These are phyloP conservation scores for Chlamydomonas eustigma DNA, from an alignment of 139 green algal species.

Conservation along the genomic window DNA sequence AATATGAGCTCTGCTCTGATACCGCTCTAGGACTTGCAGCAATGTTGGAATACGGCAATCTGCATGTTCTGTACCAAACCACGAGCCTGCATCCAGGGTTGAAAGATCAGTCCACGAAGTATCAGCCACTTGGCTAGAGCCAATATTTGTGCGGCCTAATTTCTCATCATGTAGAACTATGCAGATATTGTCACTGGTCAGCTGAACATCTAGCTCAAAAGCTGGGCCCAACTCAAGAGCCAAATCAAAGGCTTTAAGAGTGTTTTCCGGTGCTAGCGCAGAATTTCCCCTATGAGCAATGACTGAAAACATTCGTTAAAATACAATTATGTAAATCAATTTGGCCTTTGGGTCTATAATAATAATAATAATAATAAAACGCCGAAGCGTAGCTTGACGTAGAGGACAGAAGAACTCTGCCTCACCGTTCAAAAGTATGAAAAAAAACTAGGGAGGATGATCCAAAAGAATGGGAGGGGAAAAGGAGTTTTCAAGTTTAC, in stretches of 20 bases:
- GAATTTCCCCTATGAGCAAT: constrained; percentile 43
- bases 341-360: too few relatives aligned
- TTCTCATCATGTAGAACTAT: constrained; percentile 20
- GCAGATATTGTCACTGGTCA: constrained; percentile 27
- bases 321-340: too few relatives aligned
- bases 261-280: constrained; percentile 39
- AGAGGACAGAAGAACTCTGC: too few relatives aligned
- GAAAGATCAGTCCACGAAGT: background rate
- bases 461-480: too few relatives aligned
- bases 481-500: too few relatives aligned
- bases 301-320: too few relatives aligned
- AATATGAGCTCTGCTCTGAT: background rate
- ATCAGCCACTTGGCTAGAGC: background rate
- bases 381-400: too few relatives aligned
- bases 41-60: background rate
- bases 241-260: constrained; percentile 29
- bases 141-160: background rate
- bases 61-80: background rate
- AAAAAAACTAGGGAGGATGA: too few relatives aligned
- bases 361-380: too few relatives aligned
- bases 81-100: background rate
- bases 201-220: constrained; percentile 49
- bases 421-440: too few relatives aligned
- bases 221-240: constrained; percentile 32
- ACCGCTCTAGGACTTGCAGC: background rate